Base-by-base conservation (phyloP, 2,329 filamentous ascomycete genomes). In the Rutstroemia sp. region DNA sequence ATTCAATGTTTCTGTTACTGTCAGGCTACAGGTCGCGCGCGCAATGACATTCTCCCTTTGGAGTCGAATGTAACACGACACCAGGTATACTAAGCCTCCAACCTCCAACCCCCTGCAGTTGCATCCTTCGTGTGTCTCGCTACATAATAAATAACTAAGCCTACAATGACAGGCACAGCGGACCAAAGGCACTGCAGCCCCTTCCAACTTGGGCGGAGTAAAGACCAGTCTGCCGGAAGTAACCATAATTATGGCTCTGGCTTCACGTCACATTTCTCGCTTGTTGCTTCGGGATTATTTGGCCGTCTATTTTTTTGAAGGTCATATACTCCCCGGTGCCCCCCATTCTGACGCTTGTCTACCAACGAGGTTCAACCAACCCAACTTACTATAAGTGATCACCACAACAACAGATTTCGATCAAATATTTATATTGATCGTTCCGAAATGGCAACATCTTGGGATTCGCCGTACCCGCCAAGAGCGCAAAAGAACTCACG, bases 391-490 rank as follows among this genome's bases (percentile, higher is more conserved):
- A 16, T n/a, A 45, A 51, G 5, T 45, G 5, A n/a, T 9, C 14
- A 17, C n/a, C 25, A 8, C n/a, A 25, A 36, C 14, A 10, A 21
- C 23, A 14, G 17, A 5, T 27, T 17, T 46, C 10, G 53, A 45
- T 45, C 23, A 45, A 8, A 51, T 27, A 19, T 51, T 51, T 45
- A 4, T 34, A 56, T 45, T n/a, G 27, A 27, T 12, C 19, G 40
- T 27, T 27, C 12, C 25, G 42, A 44, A 38, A 56, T 56, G 53
- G 14, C 53, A 19, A 27, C 38, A 17, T 51, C 53, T 25, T 45
- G 21, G 27, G 34, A 38, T 19, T 30, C 58, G 48, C 40, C 51
- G 54, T 47, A 58, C 40, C 58, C 59, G 38, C 54, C 56, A 21
- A 48, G 57, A 45, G 38, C 49, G 2, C 39, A 14, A 36, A 44